Conservation (phyloP, 1,284 basidiomycete genomes). For the Waitea zeae region DNA sequence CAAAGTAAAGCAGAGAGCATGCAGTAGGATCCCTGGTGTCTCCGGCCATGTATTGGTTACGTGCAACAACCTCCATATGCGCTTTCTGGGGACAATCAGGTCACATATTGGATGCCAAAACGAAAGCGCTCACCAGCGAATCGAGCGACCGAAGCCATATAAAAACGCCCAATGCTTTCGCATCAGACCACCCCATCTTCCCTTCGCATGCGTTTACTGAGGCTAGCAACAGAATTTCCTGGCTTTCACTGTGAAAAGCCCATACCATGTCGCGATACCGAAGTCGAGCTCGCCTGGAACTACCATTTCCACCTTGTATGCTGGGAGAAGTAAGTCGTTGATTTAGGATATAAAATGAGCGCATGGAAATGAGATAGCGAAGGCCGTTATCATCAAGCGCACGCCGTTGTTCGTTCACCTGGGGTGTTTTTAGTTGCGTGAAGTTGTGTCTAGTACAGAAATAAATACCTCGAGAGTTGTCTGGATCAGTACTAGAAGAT, state of each 20-base stretch:
- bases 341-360: conserved; percentile 68
- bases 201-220: conserved; percentile 57
- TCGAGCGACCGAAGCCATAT: conserved; percentile 77
- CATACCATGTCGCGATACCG: conserved; percentile 88
- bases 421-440: conserved; percentile 5
- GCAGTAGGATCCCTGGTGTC: conserved; percentile 77
- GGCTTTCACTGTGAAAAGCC: conserved; percentile 89
- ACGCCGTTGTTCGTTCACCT: conserved; percentile 78
- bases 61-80: conserved; percentile 81
- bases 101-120: neutral
- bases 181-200: conserved; percentile 81
- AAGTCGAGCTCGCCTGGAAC: conserved; percentile 42
- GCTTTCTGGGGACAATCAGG: conserved; percentile 28
- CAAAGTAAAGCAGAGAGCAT: conserved; percentile 90
- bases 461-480: conserved; percentile 68
- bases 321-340: conserved; percentile 28
- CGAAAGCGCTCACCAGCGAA: conserved; percentile 37
- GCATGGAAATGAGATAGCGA: conserved; percentile 79
- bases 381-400: conserved; percentile 81
- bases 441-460: neutral
- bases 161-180: conserved; percentile 72
- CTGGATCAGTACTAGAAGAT: conserved; percentile 68
- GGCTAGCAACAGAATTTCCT: conserved; percentile 64
- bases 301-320: neutral
- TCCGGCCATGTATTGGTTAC: conserved; percentile 80